Base-by-base conservation (phyloP, 2,329 filamentous ascomycete genomes). In the Aspergillus unguis region DNA sequence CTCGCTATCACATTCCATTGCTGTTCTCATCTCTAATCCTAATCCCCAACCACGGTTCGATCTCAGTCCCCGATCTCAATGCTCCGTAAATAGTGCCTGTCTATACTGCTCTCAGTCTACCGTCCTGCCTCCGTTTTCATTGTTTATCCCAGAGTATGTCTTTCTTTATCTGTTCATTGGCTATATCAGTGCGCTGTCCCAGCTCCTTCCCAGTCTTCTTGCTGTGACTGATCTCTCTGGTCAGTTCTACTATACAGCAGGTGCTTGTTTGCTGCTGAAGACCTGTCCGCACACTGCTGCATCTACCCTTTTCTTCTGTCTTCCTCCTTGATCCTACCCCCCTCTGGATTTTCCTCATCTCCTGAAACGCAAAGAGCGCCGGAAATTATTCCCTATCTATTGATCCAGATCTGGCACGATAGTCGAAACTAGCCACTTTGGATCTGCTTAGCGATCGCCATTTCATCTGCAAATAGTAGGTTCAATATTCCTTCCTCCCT, bases 381-480 rank as follows among this genome's bases (percentile, higher is more conserved):
- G 17, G 17, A 17, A 17, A 17, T 17, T 17, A 17, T 17, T 17
- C 17, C 17, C 17, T 17, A 17, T 17, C 17, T 17, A 17, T 17
- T 17, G 17, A 17, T 17, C 17, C 17, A 17, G 17, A 17, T 17
- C 17, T 17, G 17, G 17, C 17, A 17, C 17, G 17, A 17, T 17
- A 17, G 17, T 17, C 47, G 26, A 29, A 25, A 44, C 29, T 44
- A 25, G 42, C 11, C 29, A 32, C 25, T 40, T 32, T 32, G 9
- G 25, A 35, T 29, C 37, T 56, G 53, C 32, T 48, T 49, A 46
- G 53, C 55, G 58, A 57, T 61, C 57, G 49, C 53, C 42, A 54
- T 55, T 45, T 50, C 52, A 57, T 50, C 46, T 53, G 53, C 56
- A 52, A 55, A 55, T 59, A 17, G 17, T 17, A 17, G 17, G 17